Evolutionary conservation across 176 grass and related monocot genomes (phyloP).

Genomic region (Cymbopogon citratus): DNA sequence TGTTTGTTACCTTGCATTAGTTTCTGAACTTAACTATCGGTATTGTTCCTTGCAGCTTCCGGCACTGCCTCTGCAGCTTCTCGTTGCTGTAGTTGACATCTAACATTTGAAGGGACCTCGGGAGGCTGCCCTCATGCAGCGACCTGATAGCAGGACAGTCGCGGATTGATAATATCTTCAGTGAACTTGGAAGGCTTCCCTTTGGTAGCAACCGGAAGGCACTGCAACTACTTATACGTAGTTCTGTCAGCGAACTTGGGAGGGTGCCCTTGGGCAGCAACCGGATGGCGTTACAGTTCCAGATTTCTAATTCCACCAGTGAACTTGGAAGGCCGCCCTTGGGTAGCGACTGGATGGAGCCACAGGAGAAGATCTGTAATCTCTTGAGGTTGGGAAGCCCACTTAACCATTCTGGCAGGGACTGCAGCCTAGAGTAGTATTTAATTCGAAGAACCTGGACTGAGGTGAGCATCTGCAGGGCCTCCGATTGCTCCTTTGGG

Average conservation of each 20-base stretch:
- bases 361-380: fast-evolving
- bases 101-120: background rate
- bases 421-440: background rate
- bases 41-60: background rate
- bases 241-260: background rate
- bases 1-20: background rate
- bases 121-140: background rate
- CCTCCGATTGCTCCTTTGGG: background rate
- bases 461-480: too few species aligned
- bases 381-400: background rate
- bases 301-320: background rate
- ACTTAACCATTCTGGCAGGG: background rate
- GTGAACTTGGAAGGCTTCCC: background rate
- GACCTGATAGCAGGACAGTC: background rate
- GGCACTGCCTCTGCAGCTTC: background rate
- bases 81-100: background rate
- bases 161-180: background rate
- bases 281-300: fast-evolving
- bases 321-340: background rate
- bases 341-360: too few species aligned
- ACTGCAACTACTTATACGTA: background rate
- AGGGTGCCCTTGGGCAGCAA: background rate
- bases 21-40: background rate
- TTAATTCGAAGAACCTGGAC: background rate
- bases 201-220: background rate